Evolutionary conservation across 306 rosid species (phyloP), one percentile per base, ranked within the genome.

Genomic region (Erythrophleum fordii): DNA sequence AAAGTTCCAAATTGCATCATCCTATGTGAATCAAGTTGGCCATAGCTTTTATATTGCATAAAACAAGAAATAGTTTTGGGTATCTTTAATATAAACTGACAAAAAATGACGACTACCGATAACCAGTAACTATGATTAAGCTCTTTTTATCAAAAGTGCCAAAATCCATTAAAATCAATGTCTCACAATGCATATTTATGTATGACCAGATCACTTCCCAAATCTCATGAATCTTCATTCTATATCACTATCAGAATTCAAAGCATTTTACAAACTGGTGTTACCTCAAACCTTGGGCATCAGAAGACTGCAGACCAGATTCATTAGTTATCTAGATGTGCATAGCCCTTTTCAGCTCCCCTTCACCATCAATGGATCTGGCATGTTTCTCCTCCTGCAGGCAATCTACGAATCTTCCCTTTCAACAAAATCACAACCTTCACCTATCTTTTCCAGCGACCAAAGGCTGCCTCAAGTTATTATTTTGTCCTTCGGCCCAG

Each of bases 381-480:
- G 85, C 75, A 85, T 16, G 90, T 87, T 81, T 92, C 97, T 73
- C 87, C 91, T 79, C 84, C 93, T 75, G 85, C 88, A 72, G 97
- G 94, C 80, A 91, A 76, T 78, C 82, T 85, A 69, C 89, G 88
- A 67, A 92, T 87, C 86, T 92, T 94, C 88, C 90, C 98, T n/a
- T 75, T 91, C 92, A 52, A 87, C 84, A 53, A 82, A 71, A 77
- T 90, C 93, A 91, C 92, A 86, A 73, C 88, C 89, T 84, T 86
- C 94, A 61, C 84, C 89, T 87, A 65, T 89, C 93, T 79, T 87
- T 91, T 77, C 88, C 97, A 53, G 83, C 51, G 65, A 83, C 64
- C 81, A 89, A 53, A 55, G 89, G 76, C 77, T 89, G 93, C 94
- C 91, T 89, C 69, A 70, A 80, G 80, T 52, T 82, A 83, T 81